A percentile compares a stretch with the other conserved stretches of the same genome.
Evolutionary conservation across 225 moss, liverwort and hornwort species (phyloP).

Genomic region (Ulota crispa): DNA sequence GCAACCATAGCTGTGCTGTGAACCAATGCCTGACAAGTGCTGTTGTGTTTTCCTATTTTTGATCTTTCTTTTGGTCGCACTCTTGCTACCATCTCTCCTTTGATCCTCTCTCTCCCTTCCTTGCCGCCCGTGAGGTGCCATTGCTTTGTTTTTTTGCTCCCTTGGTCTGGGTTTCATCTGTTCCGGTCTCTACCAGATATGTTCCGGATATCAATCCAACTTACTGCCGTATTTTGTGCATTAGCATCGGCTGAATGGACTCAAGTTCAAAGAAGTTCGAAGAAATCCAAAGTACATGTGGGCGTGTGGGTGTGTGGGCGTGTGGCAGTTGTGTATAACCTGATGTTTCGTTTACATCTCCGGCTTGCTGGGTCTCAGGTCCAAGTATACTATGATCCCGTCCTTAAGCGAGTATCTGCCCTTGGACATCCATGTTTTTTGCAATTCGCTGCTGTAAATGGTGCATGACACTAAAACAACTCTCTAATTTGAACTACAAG

Average conservation of each 20-base stretch:
- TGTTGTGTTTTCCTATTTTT: background rate
- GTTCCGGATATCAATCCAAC: background rate
- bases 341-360: background rate
- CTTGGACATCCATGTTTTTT: background rate
- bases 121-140: background rate
- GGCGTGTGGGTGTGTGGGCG: too few species aligned
- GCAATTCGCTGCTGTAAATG: background rate
- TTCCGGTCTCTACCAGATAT: background rate
- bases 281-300: background rate
- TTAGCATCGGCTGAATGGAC: too few species aligned
- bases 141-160: background rate
- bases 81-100: slow-evolving; percentile 15
- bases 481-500: too few species aligned
- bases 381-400: background rate
- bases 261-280: too few species aligned
- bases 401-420: background rate
- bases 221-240: background rate
- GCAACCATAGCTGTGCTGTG: slow-evolving; percentile 12
- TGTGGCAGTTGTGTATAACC: background rate
- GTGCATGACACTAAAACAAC: too few species aligned
- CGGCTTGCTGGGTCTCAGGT: background rate
- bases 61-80: slow-evolving; percentile 9
- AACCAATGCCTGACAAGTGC: slow-evolving; percentile 31
- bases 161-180: background rate
- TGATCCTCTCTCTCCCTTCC: background rate